phyloP scores from a whole-genome alignment of 192 early-diverging fungal genomes.

The Coemansia sp. region DNA sequence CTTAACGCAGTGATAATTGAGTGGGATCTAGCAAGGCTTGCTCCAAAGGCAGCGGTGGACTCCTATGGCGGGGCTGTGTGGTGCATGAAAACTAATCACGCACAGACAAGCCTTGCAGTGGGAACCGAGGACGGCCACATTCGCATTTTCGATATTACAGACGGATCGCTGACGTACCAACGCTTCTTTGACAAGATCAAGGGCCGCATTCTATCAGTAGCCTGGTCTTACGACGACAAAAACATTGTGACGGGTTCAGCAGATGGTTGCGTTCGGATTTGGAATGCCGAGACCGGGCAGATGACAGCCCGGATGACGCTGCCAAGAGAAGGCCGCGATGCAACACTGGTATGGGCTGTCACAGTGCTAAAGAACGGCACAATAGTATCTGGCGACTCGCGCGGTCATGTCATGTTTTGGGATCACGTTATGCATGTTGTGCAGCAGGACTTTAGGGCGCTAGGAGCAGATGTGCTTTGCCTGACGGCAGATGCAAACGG shows the following conservation, averaged over 20 bases:
- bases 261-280: conserved; percentile 74
- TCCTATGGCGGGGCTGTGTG: conserved; percentile 91
- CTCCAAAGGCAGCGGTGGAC: conserved; percentile 66
- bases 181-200: conserved; percentile 63
- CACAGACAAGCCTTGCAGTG: conserved; percentile 74
- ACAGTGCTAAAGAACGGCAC: conserved; percentile 65
- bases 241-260: conserved; percentile 80
- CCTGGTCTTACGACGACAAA: conserved; percentile 74
- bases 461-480: conserved; percentile 87
- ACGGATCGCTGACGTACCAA: conserved; percentile 66
- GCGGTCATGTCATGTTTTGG: conserved; percentile 91
- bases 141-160: conserved; percentile 81
- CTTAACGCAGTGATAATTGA: conserved; percentile 83
- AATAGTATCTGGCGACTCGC: conserved; percentile 86
- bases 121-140: conserved; percentile 93
- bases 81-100: conserved; percentile 84
- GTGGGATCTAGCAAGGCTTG: conserved; percentile 75
- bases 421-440: conserved; percentile 67
- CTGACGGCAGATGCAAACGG: conserved; percentile 66
- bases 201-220: conserved; percentile 79
- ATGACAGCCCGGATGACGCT: conserved; percentile 72
- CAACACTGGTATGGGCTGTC: conserved; percentile 91
- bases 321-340: conserved; percentile 63
- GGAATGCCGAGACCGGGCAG: conserved; percentile 59
- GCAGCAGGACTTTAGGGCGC: conserved; percentile 68